These are phyloP conservation scores for Hyaloperonospora brassicae DNA, from an alignment of 352 stramenopile genomes.

Conservation along the genomic window DNA sequence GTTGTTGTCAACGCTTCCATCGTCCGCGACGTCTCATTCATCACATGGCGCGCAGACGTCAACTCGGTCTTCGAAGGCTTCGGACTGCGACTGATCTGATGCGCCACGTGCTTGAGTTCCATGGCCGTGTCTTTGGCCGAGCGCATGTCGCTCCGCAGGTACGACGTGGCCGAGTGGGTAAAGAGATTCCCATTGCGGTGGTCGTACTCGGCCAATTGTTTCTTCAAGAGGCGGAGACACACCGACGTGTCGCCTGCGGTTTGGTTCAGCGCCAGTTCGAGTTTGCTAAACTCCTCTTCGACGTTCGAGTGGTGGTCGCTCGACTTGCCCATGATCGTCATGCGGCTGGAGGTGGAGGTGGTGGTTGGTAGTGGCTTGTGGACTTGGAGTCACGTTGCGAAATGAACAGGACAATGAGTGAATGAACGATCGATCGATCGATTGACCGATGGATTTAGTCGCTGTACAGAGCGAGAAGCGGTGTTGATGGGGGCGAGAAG, in stretches of 20 bases:
- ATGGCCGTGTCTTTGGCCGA: conserved; percentile 18
- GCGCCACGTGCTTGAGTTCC: conserved; percentile 22
- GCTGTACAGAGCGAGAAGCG: too few species aligned
- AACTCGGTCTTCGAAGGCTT: conserved; percentile 18
- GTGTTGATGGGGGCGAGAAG: too few species aligned
- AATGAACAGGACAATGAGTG: conserved; percentile 8
- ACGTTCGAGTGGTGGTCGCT: conserved; percentile 6
- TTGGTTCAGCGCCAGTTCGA: conserved; percentile 21
- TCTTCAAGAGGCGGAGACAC: conserved; percentile 21
- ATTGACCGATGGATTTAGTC: too few species aligned
- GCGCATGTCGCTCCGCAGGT: conserved; percentile 22
- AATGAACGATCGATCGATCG: too few species aligned
- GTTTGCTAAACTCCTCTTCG: conserved; percentile 21
- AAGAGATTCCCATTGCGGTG: conserved; percentile 26
- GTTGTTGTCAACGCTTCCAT: conserved; percentile 14
- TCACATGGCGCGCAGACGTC: conserved; percentile 18
- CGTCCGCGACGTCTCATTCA: conserved; percentile 13
- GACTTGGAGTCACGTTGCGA: conserved; percentile 16
- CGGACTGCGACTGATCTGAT: conserved; percentile 12
- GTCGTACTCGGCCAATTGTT: conserved; percentile 22
- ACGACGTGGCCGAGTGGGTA: conserved; percentile 17
- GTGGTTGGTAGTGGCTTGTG: conserved; percentile 11
- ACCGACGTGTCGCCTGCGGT: conserved; percentile 13
- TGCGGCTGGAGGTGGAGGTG: not conserved
- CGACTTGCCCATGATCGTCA: conserved; percentile 19